Base-by-base conservation (phyloP, 441 rosid genomes). In the Pelargonium australe region DNA sequence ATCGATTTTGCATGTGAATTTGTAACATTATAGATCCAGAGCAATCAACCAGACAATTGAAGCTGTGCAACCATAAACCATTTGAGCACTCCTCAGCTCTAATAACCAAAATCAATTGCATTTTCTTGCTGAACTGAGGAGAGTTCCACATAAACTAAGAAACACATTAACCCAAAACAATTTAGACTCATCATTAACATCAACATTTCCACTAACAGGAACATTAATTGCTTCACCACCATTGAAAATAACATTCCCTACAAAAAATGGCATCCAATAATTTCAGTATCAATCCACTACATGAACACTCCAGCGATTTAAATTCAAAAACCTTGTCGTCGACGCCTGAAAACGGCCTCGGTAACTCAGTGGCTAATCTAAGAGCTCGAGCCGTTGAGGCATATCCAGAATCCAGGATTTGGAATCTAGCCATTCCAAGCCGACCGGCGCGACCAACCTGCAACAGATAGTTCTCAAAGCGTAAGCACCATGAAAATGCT, bases 381-480 rank as follows among this genome's bases (percentile, higher is more conserved):
- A 12, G 63, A 20, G 11, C 63, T 58, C 63, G 31, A 20, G 63
- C 34, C 20, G 11, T 5, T 20, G 63, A 58, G 20, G 63, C 34
- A 58, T 58, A 58, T 20, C 63, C 34, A 58, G 31, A 17, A 17
- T 58, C 63, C 28, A 58, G 12, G 63, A 58, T 9, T 58, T 19
- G 63, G 16, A 58, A 8, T 58, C 63, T 58, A 12, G 12, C 13
- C 31, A 58, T 58, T 58, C 63, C 63, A 5, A 58, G 63, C 63
- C 34, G 63, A 58, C 63, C 20, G 31, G 17, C 20, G 31, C 63
- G 34, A 58, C 63, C 63, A 58, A 58, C 63, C 63, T 58, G 28
- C 63, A 58, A 7, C 63, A 58, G 2, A 58, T 19, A 20, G 23
- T 19, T 58, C 63, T 34, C 37, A 34, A 34, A 10, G 34, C 34